Conservation (phyloP, 2,329 filamentous ascomycete species). For the Exophiala spinifera region DNA sequence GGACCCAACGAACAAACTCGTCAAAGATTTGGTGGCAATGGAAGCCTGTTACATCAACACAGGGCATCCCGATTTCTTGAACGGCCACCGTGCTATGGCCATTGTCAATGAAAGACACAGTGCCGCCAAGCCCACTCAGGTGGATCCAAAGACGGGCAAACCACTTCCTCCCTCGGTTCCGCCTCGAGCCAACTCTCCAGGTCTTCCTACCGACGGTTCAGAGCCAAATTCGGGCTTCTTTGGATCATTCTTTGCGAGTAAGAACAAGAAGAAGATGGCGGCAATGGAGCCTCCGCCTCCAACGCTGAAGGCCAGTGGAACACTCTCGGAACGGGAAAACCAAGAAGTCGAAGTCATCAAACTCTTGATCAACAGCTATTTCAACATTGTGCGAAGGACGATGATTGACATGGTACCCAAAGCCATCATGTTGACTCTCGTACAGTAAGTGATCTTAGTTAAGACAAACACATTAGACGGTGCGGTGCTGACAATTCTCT, state of each 20-base stretch:
- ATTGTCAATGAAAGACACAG: slow-evolving; percentile 93
- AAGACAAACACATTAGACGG: slow-evolving; percentile 12
- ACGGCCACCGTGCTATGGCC: slow-evolving; percentile 95
- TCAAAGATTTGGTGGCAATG: slow-evolving; percentile 89
- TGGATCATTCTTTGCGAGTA: slow-evolving; percentile 95
- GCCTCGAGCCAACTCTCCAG: slow-evolving; percentile 72
- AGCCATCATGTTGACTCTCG: slow-evolving; percentile 95
- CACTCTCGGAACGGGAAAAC: slow-evolving; percentile 85
- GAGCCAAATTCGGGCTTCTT: slow-evolving; percentile 78
- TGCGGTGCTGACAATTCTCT: slow-evolving; percentile 9
- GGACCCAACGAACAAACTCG: slow-evolving; percentile 97
- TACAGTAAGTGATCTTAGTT: slow-evolving; percentile 67
- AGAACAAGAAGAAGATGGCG: slow-evolving; percentile 99
- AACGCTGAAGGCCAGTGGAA: slow-evolving; percentile 89
- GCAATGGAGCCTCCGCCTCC: slow-evolving; percentile 96
- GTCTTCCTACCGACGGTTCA: slow-evolving; percentile 56
- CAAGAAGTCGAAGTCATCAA: slow-evolving; percentile 99
- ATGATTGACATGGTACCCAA: slow-evolving; percentile 99
- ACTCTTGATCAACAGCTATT: slow-evolving; percentile 93
- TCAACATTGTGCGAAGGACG: slow-evolving; percentile 94
- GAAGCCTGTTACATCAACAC: slow-evolving; percentile 98
- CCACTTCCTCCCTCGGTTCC: slow-evolving; percentile 69
- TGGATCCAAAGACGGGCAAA: slow-evolving; percentile 98
- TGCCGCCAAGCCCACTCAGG: slow-evolving; percentile 79
- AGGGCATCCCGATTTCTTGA: slow-evolving; percentile 94